Evolutionary conservation across 805 yeast genomes (phyloP).

Genomic region (Spathaspora arborariae): DNA sequence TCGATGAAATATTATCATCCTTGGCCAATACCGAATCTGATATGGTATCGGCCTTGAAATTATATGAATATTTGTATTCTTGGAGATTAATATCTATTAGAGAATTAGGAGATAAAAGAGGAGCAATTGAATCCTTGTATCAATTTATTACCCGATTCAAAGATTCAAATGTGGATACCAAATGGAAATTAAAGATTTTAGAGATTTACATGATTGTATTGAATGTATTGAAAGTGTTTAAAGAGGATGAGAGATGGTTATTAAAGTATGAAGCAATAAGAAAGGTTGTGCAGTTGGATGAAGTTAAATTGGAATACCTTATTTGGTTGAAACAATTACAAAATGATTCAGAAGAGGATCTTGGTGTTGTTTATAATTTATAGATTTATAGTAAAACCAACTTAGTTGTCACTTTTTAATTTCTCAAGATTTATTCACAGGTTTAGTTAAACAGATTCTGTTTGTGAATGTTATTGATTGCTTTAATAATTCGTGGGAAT

Average conservation of each 20-base stretch:
- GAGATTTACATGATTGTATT: slow-evolving; percentile 40
- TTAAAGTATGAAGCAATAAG: slow-evolving; percentile 11
- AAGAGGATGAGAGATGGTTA: slow-evolving; percentile 36
- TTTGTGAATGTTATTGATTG: no score
- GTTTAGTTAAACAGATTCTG: no score
- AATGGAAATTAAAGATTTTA: slow-evolving; percentile 34
- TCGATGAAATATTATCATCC: slow-evolving; percentile 30
- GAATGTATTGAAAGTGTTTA: slow-evolving; percentile 34
- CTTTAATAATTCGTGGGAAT: no score
- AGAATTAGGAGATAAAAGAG: slow-evolving; percentile 28
- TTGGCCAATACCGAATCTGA: slow-evolving; percentile 27
- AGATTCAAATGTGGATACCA: slow-evolving; percentile 11
- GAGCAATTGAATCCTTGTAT: slow-evolving; percentile 38
- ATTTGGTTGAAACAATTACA: slow-evolving; percentile 34
- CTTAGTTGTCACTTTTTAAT: no score
- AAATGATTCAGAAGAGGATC: slow-evolving; percentile 9
- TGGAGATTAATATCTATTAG: slow-evolving; percentile 37
- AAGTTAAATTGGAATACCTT: slow-evolving; percentile 28
- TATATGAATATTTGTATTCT: slow-evolving; percentile 36
- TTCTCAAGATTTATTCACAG: no score
- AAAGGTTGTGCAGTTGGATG: slow-evolving; percentile 15
- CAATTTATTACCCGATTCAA: slow-evolving; percentile 34
- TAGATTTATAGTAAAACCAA: background rate
- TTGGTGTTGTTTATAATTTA: background rate
- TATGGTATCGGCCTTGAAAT: slow-evolving; percentile 26